Evolutionary conservation across 495 filamentous ascomycete species (phyloP).

Genomic region (Aspergillus cristatus): DNA sequence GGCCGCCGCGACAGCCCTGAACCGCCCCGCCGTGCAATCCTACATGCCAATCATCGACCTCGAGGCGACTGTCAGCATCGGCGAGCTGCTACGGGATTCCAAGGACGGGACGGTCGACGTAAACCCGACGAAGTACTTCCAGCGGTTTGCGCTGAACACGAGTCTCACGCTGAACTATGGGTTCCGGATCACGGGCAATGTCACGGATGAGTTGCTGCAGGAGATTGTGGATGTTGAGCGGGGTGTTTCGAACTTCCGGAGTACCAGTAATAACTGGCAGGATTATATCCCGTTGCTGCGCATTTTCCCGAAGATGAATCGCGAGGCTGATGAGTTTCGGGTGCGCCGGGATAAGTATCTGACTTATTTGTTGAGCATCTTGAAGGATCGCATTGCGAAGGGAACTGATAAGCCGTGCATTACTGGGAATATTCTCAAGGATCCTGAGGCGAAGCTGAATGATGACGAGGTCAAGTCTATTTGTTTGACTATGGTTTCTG

Average conservation of each 20-base stretch:
- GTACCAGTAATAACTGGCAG: constrained; percentile 61
- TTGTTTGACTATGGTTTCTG: constrained; percentile 67
- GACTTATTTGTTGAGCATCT: constrained; percentile 46
- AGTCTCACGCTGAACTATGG: constrained; percentile 60
- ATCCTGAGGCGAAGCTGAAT: constrained; percentile 52
- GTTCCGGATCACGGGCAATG: constrained; percentile 49
- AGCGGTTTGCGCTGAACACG: constrained; percentile 58
- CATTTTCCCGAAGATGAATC: constrained; percentile 44
- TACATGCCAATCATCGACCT: constrained; percentile 70
- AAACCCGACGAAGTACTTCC: constrained; percentile 57
- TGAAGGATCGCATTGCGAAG: constrained; percentile 50
- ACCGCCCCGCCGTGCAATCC: constrained; percentile 53
- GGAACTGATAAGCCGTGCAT: constrained; percentile 64
- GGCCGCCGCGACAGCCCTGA: constrained; percentile 61
- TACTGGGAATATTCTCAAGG: constrained; percentile 58
- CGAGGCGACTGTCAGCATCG: constrained; percentile 55
- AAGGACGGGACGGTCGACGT: constrained; percentile 48
- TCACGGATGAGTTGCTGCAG: constrained; percentile 47
- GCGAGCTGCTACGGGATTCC: constrained; percentile 51
- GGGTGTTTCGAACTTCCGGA: constrained; percentile 53
- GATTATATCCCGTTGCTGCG: constrained; percentile 59
- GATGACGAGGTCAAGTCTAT: constrained; percentile 63
- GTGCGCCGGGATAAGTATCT: constrained; percentile 48
- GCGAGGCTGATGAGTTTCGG: constrained; percentile 45
- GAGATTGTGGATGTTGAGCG: constrained; percentile 58